A percentile compares a stretch with the other conserved stretches of the same genome.
These are phyloP conservation scores for Stachybotrys chartarum DNA, from an alignment of 2,329 filamentous ascomycete genomes.

Conservation along the genomic window DNA sequence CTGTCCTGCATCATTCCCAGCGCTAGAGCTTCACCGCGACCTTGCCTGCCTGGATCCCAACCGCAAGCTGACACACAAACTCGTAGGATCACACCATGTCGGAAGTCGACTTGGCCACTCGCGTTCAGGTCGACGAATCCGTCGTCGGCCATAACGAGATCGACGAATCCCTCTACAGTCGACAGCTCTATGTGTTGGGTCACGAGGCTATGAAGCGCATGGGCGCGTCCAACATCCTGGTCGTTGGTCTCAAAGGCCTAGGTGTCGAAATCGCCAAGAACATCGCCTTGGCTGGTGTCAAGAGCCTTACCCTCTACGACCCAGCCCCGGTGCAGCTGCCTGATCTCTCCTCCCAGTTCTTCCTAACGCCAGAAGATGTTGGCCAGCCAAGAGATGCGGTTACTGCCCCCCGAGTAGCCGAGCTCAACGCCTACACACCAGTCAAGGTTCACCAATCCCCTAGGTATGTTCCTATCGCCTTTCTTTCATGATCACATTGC, in stretches of 20 bases:
- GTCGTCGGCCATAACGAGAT: slow-evolving; percentile 51
- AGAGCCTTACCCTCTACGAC: slow-evolving; percentile 91
- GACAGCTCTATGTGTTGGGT: slow-evolving; percentile 64
- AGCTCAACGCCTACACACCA: slow-evolving; percentile 94
- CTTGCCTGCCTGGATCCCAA: neutral
- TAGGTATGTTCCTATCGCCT: slow-evolving; percentile 30
- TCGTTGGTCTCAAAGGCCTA: slow-evolving; percentile 86
- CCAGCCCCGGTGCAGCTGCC: slow-evolving; percentile 75
- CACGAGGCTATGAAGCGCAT: slow-evolving; percentile 97
- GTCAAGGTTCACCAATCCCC: slow-evolving; percentile 65
- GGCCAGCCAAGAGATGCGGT: slow-evolving; percentile 85
- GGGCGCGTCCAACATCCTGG: slow-evolving; percentile 88
- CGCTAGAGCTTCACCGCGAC: neutral
- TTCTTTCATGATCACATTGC: neutral
- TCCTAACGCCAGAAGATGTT: slow-evolving; percentile 79
- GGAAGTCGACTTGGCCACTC: slow-evolving; percentile 55
- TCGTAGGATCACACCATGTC: slow-evolving; percentile 44
- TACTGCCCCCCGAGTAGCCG: slow-evolving; percentile 82
- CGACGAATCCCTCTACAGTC: slow-evolving; percentile 67
- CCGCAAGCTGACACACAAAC: slow-evolving; percentile 5
- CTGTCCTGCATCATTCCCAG: neutral
- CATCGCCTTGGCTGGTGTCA: slow-evolving; percentile 94
- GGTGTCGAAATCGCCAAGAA: slow-evolving; percentile 99
- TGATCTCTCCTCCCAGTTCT: slow-evolving; percentile 96
- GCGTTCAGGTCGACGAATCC: slow-evolving; percentile 59